phyloP scores from a whole-genome alignment of 129 eudicot species.

The carrot (Daucus carota) region DNA sequence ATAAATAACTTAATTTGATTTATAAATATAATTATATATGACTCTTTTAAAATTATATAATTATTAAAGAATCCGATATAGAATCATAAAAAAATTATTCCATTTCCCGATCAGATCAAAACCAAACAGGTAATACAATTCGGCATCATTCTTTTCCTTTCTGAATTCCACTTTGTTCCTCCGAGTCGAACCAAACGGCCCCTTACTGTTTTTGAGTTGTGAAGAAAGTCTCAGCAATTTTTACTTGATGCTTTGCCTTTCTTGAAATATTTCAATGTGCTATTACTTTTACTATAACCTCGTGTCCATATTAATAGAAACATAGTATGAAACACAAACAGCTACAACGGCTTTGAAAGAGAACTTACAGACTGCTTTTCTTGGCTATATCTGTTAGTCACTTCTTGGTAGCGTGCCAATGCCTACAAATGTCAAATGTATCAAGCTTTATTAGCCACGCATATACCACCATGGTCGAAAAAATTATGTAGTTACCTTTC shows the following conservation, averaged over 20 bases:
- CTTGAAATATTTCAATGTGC: neutral
- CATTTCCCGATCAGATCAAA: no score
- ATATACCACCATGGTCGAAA: neutral
- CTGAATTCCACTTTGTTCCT: no score
- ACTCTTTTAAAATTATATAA: no score
- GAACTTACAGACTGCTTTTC: constrained; percentile 87
- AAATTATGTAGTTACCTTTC: constrained; percentile 44
- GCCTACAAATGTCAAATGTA: constrained; percentile 48
- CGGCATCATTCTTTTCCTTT: no score
- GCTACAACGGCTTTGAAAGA: neutral
- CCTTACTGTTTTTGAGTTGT: neutral
- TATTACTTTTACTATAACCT: neutral
- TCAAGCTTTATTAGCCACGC: neutral
- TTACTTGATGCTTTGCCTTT: neutral
- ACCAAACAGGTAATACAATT: no score
- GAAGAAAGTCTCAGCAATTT: neutral
- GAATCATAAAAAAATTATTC: no score
- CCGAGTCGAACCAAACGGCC: no score
- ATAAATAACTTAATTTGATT: no score
- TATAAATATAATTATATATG: no score
- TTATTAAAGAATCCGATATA: no score
- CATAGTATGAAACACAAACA: neutral
- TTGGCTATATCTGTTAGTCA: constrained; percentile 79
- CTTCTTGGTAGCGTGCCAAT: constrained; percentile 91
- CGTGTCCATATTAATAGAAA: neutral